Evolutionary conservation across 2,329 filamentous ascomycete species (phyloP).

Genomic region (Hyphodiscus sp.): DNA sequence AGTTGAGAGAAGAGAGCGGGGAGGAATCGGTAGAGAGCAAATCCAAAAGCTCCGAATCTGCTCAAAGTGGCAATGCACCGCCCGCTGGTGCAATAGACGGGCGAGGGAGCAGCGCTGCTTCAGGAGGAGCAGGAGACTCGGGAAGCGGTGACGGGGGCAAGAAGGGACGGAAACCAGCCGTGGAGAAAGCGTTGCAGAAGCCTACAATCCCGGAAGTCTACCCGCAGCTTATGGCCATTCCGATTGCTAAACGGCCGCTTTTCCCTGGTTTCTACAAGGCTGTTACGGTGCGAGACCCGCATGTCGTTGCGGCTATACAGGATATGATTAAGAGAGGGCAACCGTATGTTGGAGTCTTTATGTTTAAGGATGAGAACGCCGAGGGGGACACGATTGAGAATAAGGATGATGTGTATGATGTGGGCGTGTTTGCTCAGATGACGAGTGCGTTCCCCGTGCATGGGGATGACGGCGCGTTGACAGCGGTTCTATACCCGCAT

Average conservation of each 20-base stretch:
- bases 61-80: conserved; percentile 16
- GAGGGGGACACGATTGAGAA: conserved; percentile 92
- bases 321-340: conserved; percentile 97
- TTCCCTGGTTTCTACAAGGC: conserved; percentile 99
- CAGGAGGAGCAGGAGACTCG: conserved; percentile 25
- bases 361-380: conserved; percentile 93
- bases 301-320: conserved; percentile 85
- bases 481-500: conserved; percentile 92
- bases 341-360: conserved; percentile 92
- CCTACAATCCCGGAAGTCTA: conserved; percentile 90
- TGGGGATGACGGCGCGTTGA: conserved; percentile 78
- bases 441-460: conserved; percentile 91
- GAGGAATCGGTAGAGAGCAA: conserved; percentile 37
- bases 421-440: conserved; percentile 95
- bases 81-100: conserved; percentile 26
- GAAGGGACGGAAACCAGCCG: conserved; percentile 60
- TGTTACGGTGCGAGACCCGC: conserved; percentile 89
- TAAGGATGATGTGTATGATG: conserved; percentile 85
- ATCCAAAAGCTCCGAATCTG: conserved; percentile 21
- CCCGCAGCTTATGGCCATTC: conserved; percentile 94
- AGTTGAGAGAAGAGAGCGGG: conserved; percentile 33
- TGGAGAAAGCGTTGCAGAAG: conserved; percentile 77
- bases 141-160: conserved; percentile 54
- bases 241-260: conserved; percentile 85
- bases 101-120: conserved; percentile 21